Base-by-base conservation (phyloP, 768 basidiomycete species). In the Russula brevipes region DNA sequence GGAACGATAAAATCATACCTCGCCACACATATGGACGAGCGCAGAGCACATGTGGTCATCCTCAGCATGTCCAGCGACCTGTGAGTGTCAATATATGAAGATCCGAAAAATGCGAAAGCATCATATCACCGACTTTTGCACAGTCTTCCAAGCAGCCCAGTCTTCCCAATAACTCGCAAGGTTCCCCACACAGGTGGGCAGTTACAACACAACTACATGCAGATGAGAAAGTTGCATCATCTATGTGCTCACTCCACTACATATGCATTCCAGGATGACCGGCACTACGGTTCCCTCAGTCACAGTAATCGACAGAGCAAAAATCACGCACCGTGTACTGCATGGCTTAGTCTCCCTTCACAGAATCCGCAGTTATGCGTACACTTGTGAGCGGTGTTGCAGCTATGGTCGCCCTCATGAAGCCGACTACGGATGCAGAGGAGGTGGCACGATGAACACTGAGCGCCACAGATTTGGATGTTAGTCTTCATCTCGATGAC, bases 231-330 rank as follows among this genome's bases (percentile, higher is more conserved):
- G 3, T 6, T 2, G 24, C 2, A 17, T 31, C 24, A n/a, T 36
- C 5, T 7, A 10, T 4, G 8, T 5, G 17, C 50, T 6, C 14
- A 0, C 4, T n/a, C 35, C 45, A 59, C 79, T 69, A 85, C 85
- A 83, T 77, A 61, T 86, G 85, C 16, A 73, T 74, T n/a, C 82
- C 83, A 36, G 77, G 70, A 60, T 86, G 85, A 0, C 85, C 85
- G 24, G 83, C 84, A 30, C 84, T 85, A 52, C 7, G 7, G 0
- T 9, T 9, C 3, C 42, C 11, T 39, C 5, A 53, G 60, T 36
- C 3, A 8, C 30, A 4, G 14, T 12, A 12, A 44, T 31, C n/a
- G 10, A 33, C n/a, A 17, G 41, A 8, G 31, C 47, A 12, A 10
- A 19, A 6, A 5, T 5, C 9, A 74, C 82, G 53, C 68, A 85